A percentile compares a stretch with the other conserved stretches of the same genome.
These are phyloP conservation scores for Melastoma candidum DNA, from an alignment of 441 rosid genomes.

Conservation along the genomic window DNA sequence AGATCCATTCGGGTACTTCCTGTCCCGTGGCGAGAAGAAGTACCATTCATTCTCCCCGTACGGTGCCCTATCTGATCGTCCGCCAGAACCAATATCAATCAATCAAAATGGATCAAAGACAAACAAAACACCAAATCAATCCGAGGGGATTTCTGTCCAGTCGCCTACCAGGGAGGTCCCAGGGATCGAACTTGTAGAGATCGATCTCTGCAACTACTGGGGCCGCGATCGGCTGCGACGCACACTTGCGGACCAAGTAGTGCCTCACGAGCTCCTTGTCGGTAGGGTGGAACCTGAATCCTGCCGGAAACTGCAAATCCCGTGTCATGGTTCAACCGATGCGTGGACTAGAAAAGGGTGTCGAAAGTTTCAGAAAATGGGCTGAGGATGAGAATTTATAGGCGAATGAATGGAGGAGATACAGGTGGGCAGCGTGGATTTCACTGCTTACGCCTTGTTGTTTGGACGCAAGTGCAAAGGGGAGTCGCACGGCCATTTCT, in stretches of 20 bases:
- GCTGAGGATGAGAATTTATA: slow-evolving; percentile 46
- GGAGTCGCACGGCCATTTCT: slow-evolving; percentile 8
- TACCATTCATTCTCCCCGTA: slow-evolving; percentile 95
- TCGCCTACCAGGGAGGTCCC: slow-evolving; percentile 71
- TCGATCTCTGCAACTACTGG: slow-evolving; percentile 76
- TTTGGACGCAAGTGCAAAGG: slow-evolving; percentile 41
- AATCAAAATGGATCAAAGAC: background rate
- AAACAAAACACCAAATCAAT: too few relatives aligned
- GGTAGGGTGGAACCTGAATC: slow-evolving; percentile 88
- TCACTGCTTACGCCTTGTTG: slow-evolving; percentile 66
- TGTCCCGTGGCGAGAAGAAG: slow-evolving; percentile 77
- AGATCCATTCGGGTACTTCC: slow-evolving; percentile 87
- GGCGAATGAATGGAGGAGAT: slow-evolving; percentile 26
- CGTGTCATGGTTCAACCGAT: slow-evolving; percentile 20
- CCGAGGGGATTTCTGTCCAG: background rate
- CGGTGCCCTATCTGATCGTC: slow-evolving; percentile 38
- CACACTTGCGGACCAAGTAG: slow-evolving; percentile 64
- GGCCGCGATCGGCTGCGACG: slow-evolving; percentile 51
- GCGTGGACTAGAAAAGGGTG: slow-evolving; percentile 23
- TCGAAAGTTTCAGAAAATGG: slow-evolving; percentile 40
- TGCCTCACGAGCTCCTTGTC: slow-evolving; percentile 81
- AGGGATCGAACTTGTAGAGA: slow-evolving; percentile 67
- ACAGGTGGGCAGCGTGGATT: slow-evolving; percentile 24
- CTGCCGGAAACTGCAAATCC: slow-evolving; percentile 50
- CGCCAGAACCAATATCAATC: background rate